Base-by-base conservation (phyloP, 1,139 yeast species). In the Pichia sp. region DNA sequence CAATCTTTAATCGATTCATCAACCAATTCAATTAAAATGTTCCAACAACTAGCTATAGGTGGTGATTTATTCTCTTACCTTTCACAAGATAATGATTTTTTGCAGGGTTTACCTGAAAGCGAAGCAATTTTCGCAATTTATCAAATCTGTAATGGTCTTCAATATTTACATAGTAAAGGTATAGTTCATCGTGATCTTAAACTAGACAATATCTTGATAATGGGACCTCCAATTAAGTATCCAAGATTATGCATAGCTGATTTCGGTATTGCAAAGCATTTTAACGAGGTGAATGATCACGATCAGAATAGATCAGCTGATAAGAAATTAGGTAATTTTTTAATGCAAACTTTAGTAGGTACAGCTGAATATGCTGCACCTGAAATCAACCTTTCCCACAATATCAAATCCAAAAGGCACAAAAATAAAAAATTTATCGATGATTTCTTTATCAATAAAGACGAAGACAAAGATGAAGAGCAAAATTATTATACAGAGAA, bases 331-430 rank as follows among this genome's bases (percentile, higher is more conserved):
- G 34, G 24, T 17, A 31, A 28, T 19, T 38, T 48, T 31, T 59
- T 80, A 45, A 69, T 77, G 67, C 67, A 63, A 38, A 74, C 84
- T 0, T 64, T 75, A 2, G 81, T 77, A 1, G 86, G 86, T 1
- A 79, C 85, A 0, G 75, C 79, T 0, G 85, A 78, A 52, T 79
- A 78, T 51, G 71, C 78, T 44, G 85, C 85, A 0, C 85, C 85
- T 0, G 85, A 79, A 47, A 75, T 74, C 17, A 73, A 77, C 1
- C 64, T 72, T 15, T 17, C 32, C 6, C 35, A 14, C 20, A 32
- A 24, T 28, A 3, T 19, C 7, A 22, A 22, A 5, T 12, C 34
- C 12, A 18, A 21, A 4, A n/a, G 14, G 5, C 20, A 25, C 7
- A 14, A 17, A 7, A 9, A 31, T 4, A 17, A 18, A 15, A 36